phyloP scores from a whole-genome alignment of 768 basidiomycete genomes.

The Amanita rimosa region DNA sequence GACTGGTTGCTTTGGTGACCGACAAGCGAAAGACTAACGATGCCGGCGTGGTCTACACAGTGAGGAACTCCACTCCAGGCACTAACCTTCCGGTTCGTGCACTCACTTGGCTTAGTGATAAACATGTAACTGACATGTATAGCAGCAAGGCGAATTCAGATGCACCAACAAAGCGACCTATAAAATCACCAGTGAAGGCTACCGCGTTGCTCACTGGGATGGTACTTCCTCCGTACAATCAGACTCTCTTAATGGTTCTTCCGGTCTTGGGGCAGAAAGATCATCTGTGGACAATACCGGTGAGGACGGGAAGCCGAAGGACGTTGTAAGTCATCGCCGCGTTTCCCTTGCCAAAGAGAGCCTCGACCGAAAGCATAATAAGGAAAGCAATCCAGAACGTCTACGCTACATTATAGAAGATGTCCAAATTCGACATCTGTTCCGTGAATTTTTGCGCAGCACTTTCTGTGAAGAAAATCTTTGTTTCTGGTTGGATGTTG shows the following conservation, averaged over 20 bases:
- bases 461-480: slow-evolving; percentile 99
- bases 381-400: slow-evolving; percentile 89
- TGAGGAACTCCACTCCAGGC: slow-evolving; percentile 68
- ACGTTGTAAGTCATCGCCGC: slow-evolving; percentile 65
- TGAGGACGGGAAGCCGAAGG: slow-evolving; percentile 25
- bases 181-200: slow-evolving; percentile 87
- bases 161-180: slow-evolving; percentile 95
- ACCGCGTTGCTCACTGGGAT: slow-evolving; percentile 80
- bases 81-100: slow-evolving; percentile 69
- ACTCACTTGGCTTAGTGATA: slow-evolving; percentile 18
- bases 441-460: slow-evolving; percentile 86
- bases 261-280: slow-evolving; percentile 49
- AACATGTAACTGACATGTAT: slow-evolving; percentile 9
- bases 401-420: slow-evolving; percentile 90
- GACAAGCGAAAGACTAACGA: slow-evolving; percentile 89
- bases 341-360: slow-evolving; percentile 62
- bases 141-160: slow-evolving; percentile 90
- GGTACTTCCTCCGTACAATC: slow-evolving; percentile 25
- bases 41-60: slow-evolving; percentile 88
- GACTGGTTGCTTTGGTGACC: slow-evolving; percentile 79
- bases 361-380: slow-evolving; percentile 43
- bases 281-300: slow-evolving; percentile 46
- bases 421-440: slow-evolving; percentile 75
- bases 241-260: slow-evolving; percentile 57
- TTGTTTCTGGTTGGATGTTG: slow-evolving; percentile 93